Evolutionary conservation across 805 yeast species (phyloP).

Genomic region (Kodamaea restingae): DNA sequence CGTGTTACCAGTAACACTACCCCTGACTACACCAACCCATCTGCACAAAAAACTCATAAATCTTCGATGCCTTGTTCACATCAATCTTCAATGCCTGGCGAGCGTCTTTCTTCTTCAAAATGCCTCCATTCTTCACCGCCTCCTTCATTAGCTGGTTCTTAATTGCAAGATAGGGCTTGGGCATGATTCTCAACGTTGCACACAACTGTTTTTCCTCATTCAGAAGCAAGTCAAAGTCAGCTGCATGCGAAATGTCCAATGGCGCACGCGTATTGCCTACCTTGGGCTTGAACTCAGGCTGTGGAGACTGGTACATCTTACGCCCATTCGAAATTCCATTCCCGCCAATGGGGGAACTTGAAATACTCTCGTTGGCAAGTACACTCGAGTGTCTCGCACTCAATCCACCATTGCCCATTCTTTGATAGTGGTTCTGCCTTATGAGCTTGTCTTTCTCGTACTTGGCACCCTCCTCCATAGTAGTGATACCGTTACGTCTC

Average conservation of each 20-base stretch:
- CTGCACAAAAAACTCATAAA: slow-evolving; percentile 87
- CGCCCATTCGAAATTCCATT: slow-evolving; percentile 15
- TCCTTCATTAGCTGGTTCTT: slow-evolving; percentile 88
- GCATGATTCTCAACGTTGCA: slow-evolving; percentile 74
- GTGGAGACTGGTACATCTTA: slow-evolving; percentile 28
- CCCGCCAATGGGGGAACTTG: slow-evolving; percentile 2
- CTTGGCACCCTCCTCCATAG: slow-evolving; percentile 74
- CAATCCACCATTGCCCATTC: slow-evolving; percentile 43
- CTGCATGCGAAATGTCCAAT: slow-evolving; percentile 68
- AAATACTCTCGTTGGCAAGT: slow-evolving; percentile 8
- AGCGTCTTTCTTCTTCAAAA: slow-evolving; percentile 78
- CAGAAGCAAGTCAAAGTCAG: slow-evolving; percentile 78
- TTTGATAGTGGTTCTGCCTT: slow-evolving; percentile 58
- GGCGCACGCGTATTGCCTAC: slow-evolving; percentile 46
- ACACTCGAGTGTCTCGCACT: slow-evolving; percentile 20
- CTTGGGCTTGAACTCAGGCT: slow-evolving; percentile 42
- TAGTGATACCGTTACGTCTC: slow-evolving; percentile 84
- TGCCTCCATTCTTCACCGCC: slow-evolving; percentile 79
- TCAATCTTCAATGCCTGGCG: slow-evolving; percentile 81
- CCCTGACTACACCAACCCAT: slow-evolving; percentile 79
- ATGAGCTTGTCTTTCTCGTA: slow-evolving; percentile 84
- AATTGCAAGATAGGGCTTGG: slow-evolving; percentile 91
- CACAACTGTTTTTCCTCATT: slow-evolving; percentile 88
- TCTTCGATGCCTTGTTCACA: slow-evolving; percentile 76
- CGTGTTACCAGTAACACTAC: no score